A percentile compares a stretch with the other conserved stretches of the same genome.
Evolutionary conservation across 208 protist species (phyloP).

Genomic region (Herpetomonas muscarum): DNA sequence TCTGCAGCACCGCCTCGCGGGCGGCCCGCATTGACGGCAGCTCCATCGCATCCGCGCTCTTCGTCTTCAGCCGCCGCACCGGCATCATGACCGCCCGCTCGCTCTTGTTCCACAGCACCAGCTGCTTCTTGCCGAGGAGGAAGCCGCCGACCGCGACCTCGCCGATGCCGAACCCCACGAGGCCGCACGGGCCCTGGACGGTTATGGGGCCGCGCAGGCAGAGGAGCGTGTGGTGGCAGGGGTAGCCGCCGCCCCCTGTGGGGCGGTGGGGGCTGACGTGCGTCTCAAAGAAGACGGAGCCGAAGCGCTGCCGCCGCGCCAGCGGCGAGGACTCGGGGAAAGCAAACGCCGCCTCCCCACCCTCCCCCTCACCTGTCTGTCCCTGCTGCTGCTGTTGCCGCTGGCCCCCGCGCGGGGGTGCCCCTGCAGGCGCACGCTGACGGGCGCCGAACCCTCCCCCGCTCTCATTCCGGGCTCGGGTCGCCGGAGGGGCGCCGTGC

Average conservation of each 20-base stretch:
- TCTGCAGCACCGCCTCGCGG: neutral
- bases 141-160: constrained; percentile 67
- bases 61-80: constrained; percentile 37
- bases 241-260: constrained; percentile 5
- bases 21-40: constrained; percentile 6
- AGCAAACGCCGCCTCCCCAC: neutral
- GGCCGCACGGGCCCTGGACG: constrained; percentile 69
- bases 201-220: constrained; percentile 46
- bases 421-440: neutral
- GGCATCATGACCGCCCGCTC: constrained; percentile 59
- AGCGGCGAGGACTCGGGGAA: neutral
- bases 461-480: neutral
- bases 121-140: constrained; percentile 61
- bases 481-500: neutral
- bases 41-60: constrained; percentile 23
- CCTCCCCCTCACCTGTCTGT: neutral
- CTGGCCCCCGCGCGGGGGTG: neutral
- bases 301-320: constrained; percentile 20
- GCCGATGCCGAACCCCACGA: constrained; percentile 65
- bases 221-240: constrained; percentile 71
- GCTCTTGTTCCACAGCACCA: constrained; percentile 37
- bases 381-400: constrained; percentile 5
- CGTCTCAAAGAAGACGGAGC: constrained; percentile 47
- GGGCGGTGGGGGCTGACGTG: constrained; percentile 25
- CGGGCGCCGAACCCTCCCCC: neutral